A percentile compares a stretch with the other conserved stretches of the same genome.
phyloP scores from a whole-genome alignment of 352 stramenopile species.

The Phytophthora podocarpi region DNA sequence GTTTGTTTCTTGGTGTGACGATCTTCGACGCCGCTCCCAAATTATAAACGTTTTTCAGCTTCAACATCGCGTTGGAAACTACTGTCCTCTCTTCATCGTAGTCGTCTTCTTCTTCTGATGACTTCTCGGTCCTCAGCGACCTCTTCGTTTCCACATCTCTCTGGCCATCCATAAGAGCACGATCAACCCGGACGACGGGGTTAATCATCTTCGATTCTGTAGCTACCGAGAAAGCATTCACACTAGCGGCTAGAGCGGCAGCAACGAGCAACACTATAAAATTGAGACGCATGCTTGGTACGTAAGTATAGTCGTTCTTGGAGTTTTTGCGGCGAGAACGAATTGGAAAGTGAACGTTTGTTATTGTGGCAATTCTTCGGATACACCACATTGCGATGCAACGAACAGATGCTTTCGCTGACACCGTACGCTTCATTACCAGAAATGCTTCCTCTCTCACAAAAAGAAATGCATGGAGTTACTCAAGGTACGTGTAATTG shows the following conservation, averaged over 20 bases:
- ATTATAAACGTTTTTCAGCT: conserved; percentile 1
- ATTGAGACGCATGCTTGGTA: not conserved
- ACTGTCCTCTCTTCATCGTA: not conserved
- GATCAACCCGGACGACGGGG: not conserved
- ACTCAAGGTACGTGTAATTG: no score
- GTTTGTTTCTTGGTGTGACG: no score
- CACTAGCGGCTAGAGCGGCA: not conserved
- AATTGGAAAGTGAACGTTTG: conserved; percentile 3
- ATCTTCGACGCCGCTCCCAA: not conserved
- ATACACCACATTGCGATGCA: no score
- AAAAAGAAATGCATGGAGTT: no score
- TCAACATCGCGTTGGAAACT: not conserved
- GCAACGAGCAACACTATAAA: not conserved
- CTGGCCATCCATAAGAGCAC: not conserved
- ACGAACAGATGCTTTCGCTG: no score
- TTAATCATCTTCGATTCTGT: not conserved
- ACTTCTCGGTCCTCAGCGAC: not conserved
- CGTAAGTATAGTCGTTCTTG: not conserved
- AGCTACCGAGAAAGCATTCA: not conserved
- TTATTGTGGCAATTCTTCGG: no score
- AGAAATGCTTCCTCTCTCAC: no score
- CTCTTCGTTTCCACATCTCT: not conserved
- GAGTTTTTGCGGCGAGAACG: not conserved
- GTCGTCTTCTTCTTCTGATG: not conserved
- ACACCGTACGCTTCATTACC: no score